Evolutionary conservation across 257 asterid species (phyloP).

Genomic region (Fraxinus quadrangulata): DNA sequence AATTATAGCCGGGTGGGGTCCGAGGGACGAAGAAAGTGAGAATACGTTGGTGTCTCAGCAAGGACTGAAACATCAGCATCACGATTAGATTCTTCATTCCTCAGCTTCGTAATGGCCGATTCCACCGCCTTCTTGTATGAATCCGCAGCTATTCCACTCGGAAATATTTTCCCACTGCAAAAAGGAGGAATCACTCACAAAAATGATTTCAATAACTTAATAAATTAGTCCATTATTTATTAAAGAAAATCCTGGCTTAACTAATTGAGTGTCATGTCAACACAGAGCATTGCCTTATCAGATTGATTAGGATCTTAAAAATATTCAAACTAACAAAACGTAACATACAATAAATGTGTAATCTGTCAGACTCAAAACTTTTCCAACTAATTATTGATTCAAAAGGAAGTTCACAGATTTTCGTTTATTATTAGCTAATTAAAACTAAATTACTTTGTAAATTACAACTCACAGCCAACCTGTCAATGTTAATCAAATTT

Average conservation of each 20-base stretch:
- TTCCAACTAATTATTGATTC: neutral
- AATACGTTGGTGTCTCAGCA: conserved; percentile 52
- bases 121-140: conserved; percentile 88
- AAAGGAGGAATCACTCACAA: neutral
- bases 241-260: conserved; percentile 13
- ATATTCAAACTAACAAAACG: conserved; percentile 2
- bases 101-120: conserved; percentile 65
- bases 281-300: conserved; percentile 28
- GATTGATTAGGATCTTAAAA: conserved; percentile 11
- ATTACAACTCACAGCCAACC: conserved; percentile 16
- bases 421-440: conserved; percentile 20
- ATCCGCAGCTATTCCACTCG: conserved; percentile 78
- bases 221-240: conserved; percentile 14
- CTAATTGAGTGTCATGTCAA: conserved; percentile 36
- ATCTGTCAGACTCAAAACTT: neutral
- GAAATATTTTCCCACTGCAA: conserved; percentile 78
- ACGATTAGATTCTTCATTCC: conserved; percentile 43
- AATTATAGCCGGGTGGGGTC: neutral
- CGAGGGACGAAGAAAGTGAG: conserved; percentile 8
- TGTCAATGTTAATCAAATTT: conserved; percentile 27
- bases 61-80: conserved; percentile 33
- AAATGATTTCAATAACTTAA: neutral
- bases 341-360: neutral
- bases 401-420: neutral
- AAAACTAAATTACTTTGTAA: conserved; percentile 12